Evolutionary conservation across 352 stramenopile species (phyloP).

Genomic region (Pythium dissotocum): DNA sequence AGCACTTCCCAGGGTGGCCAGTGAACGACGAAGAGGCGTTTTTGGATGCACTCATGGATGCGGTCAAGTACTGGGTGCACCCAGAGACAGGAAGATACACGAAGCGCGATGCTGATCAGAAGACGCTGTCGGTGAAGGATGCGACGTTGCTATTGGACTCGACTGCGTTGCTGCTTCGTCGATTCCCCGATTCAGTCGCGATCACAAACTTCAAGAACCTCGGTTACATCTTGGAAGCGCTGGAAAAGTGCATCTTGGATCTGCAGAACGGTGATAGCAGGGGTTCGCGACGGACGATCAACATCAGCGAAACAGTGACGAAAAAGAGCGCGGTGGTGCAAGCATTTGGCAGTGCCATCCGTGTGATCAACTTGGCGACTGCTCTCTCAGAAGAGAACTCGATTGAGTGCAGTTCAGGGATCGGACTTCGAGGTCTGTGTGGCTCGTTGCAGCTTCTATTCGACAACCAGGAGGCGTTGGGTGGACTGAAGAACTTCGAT

Average conservation of each 20-base stretch:
- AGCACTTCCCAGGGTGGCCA: slow-evolving; percentile 86
- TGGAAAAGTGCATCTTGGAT: slow-evolving; percentile 83
- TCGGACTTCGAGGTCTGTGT: slow-evolving; percentile 75
- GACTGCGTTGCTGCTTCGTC: slow-evolving; percentile 61
- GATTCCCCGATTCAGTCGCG: slow-evolving; percentile 66
- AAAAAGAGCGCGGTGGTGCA: slow-evolving; percentile 66
- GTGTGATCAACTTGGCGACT: slow-evolving; percentile 76
- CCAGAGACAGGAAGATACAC: slow-evolving; percentile 47
- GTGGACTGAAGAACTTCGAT: slow-evolving; percentile 53
- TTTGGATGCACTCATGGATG: slow-evolving; percentile 69
- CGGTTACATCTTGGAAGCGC: slow-evolving; percentile 63
- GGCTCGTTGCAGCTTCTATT: slow-evolving; percentile 76
- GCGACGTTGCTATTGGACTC: slow-evolving; percentile 75
- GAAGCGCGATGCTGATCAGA: slow-evolving; percentile 50
- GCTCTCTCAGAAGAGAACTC: slow-evolving; percentile 77
- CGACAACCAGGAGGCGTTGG: slow-evolving; percentile 65
- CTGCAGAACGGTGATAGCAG: slow-evolving; percentile 51
- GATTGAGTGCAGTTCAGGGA: slow-evolving; percentile 64
- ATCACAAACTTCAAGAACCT: slow-evolving; percentile 74
- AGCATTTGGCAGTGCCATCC: slow-evolving; percentile 72
- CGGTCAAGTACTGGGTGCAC: slow-evolving; percentile 77
- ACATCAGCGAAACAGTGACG: slow-evolving; percentile 56
- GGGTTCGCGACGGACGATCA: slow-evolving; percentile 36
- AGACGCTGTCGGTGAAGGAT: slow-evolving; percentile 68
- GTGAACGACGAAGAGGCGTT: slow-evolving; percentile 86